Conservation (phyloP, 805 yeast genomes). For the Teunomyces stri region DNA sequence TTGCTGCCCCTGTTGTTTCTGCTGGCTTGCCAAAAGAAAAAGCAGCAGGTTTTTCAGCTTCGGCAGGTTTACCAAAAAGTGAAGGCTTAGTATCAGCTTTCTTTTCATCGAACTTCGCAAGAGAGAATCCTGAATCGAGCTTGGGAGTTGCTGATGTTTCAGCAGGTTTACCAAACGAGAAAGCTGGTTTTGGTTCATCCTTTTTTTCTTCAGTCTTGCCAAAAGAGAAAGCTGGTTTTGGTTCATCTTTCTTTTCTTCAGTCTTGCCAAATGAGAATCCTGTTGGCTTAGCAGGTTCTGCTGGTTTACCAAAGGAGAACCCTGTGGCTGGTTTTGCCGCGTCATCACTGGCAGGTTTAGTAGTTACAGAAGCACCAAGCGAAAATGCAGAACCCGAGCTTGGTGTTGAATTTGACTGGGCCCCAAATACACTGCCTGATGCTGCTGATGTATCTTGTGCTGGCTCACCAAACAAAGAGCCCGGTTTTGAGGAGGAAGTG, state of each 20-base stretch:
- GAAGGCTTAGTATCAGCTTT: not conserved
- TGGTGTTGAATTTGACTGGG: conserved; percentile 8
- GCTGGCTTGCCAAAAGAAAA: conserved; percentile 12
- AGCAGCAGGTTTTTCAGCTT: conserved; percentile 14
- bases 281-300: too few relatives aligned
- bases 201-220: conserved; percentile 20
- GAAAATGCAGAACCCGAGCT: not conserved
- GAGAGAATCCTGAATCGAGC: not conserved
- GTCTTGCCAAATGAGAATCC: conserved; percentile 15
- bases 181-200: conserved; percentile 12
- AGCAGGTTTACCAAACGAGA: conserved; percentile 1
- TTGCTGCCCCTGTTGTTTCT: conserved; percentile 3
- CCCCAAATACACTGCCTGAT: conserved; percentile 5
- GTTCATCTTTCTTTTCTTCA: conserved; percentile 19
- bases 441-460: conserved; percentile 6
- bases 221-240: conserved; percentile 12
- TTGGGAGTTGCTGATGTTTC: not conserved
- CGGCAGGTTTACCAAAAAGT: conserved; percentile 5
- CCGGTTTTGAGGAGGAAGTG: conserved; percentile 10
- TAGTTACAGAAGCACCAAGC: not conserved
- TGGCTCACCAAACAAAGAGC: conserved; percentile 8
- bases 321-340: not conserved
- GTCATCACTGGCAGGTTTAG: not conserved
- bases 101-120: not conserved
- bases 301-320: conserved; percentile 4